Evolutionary conservation across 164 flowering plant species (phyloP).

Genomic region (Pachysandra terminalis): DNA sequence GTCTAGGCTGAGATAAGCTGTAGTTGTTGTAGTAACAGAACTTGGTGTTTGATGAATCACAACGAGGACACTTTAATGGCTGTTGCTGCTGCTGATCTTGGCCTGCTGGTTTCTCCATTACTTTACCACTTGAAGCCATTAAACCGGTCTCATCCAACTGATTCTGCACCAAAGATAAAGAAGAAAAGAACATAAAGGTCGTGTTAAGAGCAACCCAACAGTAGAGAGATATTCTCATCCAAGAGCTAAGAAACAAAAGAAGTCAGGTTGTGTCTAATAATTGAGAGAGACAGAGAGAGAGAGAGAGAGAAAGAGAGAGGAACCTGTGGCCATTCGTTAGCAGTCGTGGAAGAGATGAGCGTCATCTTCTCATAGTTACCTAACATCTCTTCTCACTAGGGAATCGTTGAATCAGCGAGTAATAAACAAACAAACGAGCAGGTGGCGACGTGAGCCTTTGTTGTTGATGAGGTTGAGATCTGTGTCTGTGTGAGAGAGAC

Average conservation of each 20-base stretch:
- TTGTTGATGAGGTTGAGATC: constrained; percentile 20
- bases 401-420: constrained; percentile 20
- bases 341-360: constrained; percentile 35
- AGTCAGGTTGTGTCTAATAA: no score
- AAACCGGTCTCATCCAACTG: neutral
- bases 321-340: constrained; percentile 46
- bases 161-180: neutral
- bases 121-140: neutral
- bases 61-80: constrained; percentile 62
- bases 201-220: neutral
- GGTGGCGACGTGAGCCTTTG: constrained; percentile 24
- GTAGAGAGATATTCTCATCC: neutral
- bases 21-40: constrained; percentile 92
- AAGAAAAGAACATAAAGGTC: neutral
- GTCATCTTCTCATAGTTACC: constrained; percentile 42
- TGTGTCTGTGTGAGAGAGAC: no score
- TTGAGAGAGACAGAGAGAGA: no score
- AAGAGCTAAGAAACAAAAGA: neutral
- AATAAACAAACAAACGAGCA: constrained; percentile 34
- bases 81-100: no score
- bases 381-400: constrained; percentile 23
- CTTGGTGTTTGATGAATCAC: constrained; percentile 82
- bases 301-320: constrained; percentile 13
- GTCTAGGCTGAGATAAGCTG: constrained; percentile 77
- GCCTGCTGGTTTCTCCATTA: neutral